These are phyloP conservation scores for Apiosordaria backusii DNA, from an alignment of 495 filamentous ascomycete species.

Conservation along the genomic window DNA sequence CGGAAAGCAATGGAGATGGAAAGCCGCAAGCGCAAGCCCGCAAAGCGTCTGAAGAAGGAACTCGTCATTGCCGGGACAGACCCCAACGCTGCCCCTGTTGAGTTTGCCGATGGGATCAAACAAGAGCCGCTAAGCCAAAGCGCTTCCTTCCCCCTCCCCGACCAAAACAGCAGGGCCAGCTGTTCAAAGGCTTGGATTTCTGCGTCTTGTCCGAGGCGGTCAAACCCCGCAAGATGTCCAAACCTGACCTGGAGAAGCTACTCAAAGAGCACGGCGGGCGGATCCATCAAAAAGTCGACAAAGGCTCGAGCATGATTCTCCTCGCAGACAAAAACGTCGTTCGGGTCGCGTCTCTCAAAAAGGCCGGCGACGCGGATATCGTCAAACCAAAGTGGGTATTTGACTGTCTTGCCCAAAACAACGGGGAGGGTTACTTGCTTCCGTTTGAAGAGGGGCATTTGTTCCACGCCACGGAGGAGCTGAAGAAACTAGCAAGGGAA, in stretches of 20 bases:
- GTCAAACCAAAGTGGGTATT: constrained; percentile 80
- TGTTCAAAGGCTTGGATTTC: constrained; percentile 75
- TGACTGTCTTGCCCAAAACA: constrained; percentile 69
- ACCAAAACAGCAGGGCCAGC: constrained; percentile 29
- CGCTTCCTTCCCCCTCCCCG: background rate
- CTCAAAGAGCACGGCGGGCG: constrained; percentile 86
- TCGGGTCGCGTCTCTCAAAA: constrained; percentile 78
- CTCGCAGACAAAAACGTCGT: constrained; percentile 83
- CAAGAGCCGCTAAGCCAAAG: background rate
- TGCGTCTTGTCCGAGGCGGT: constrained; percentile 54
- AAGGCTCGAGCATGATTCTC: constrained; percentile 58
- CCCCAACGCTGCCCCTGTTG: constrained; percentile 24
- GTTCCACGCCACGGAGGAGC: constrained; percentile 39
- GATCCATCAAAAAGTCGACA: constrained; percentile 68
- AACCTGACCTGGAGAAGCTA: constrained; percentile 77
- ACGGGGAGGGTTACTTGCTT: constrained; percentile 53
- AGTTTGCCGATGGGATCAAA: background rate
- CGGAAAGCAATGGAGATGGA: constrained; percentile 82
- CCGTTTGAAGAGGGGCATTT: constrained; percentile 51
- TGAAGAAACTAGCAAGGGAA: constrained; percentile 28
- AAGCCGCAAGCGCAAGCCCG: constrained; percentile 58
- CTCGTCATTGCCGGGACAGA: constrained; percentile 68
- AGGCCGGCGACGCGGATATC: constrained; percentile 63
- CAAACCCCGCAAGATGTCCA: constrained; percentile 59
- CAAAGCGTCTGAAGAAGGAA: constrained; percentile 63